Evolutionary conservation across 1,284 basidiomycete genomes (phyloP), one percentile per base, ranked within the genome.

Genomic region (Pterulicium gracile): DNA sequence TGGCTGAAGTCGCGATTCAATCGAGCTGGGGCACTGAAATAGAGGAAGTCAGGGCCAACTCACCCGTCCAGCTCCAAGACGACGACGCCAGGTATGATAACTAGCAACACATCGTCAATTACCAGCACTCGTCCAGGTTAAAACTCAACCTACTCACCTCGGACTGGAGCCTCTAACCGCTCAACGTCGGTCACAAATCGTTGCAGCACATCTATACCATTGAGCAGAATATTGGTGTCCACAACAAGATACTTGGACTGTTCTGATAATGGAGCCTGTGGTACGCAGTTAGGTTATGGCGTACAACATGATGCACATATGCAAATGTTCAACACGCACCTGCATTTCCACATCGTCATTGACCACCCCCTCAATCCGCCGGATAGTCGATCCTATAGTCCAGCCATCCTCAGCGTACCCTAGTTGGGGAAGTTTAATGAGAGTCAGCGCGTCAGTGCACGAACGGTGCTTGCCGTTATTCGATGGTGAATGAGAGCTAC

Each of bases 21-120:
- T 49, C 17, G 23, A 32, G 19, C 40, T 47, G 13, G 44, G 35
- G 23, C 32, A 21, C 42, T 23, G 36, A 18, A 27, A 24, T 13
- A 20, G 46, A 51, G 13, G 43, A 24, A 17, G 44, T 15, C 17
- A 24, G 35, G 63, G n/a, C n/a, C n/a, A n/a, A n/a, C 75, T 50
- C 56, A 84, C 84, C 68, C 67, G 55, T 88, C 86, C 27, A 88
- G 70, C 59, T 88, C 85, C 45, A 75, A 69, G 47, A 88, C 68
- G 14, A 88, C 85, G 4, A 72, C 73, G 14, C 77, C 79, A 1
- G 85, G 86, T 46, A 88, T 70, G 50, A 88, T 63, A 21, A 87
- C 62, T 47, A 74, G 7, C 7, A 41, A 19, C 18, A 17, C 13
- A 41, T 41, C 19, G 18, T 34, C 27, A 34, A 34, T 10, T 7